Evolutionary conservation across 139 green algal genomes (phyloP).

Genomic region (Volvox africanus): DNA sequence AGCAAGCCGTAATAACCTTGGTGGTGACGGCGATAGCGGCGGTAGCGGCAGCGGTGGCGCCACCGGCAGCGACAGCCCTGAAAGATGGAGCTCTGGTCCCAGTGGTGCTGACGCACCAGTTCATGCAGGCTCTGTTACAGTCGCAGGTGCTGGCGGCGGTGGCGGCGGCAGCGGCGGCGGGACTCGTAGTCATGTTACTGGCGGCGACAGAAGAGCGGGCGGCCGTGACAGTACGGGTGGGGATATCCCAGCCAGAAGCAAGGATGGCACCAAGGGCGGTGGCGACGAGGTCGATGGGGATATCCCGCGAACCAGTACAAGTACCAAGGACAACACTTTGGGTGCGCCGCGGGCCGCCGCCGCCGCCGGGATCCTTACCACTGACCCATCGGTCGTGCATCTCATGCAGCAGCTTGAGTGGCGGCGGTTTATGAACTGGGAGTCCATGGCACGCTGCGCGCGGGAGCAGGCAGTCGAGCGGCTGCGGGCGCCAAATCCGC

Average conservation of each 20-base stretch:
- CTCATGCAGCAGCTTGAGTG: constrained; percentile 19
- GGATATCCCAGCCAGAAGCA: neutral
- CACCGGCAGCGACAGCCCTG: too few relatives aligned
- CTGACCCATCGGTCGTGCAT: neutral
- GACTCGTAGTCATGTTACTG: neutral
- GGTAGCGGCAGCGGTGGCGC: too few relatives aligned
- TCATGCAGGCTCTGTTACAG: too few relatives aligned
- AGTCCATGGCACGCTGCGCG: neutral
- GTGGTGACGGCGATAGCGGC: too few relatives aligned
- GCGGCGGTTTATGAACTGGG: constrained; percentile 45
- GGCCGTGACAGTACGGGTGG: neutral
- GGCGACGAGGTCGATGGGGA: neutral
- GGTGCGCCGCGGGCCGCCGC: neutral
- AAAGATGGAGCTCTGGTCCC: too few relatives aligned
- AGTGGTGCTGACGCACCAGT: too few relatives aligned
- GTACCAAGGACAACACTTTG: neutral
- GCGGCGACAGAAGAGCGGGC: neutral
- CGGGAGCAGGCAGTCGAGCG: neutral
- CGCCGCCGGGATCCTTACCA: neutral
- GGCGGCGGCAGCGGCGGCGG: neutral
- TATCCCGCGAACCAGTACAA: neutral
- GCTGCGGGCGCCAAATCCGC: neutral
- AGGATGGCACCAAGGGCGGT: neutral
- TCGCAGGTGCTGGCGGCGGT: too few relatives aligned
- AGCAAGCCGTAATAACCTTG: too few relatives aligned